These are phyloP conservation scores for Platismatia glauca DNA, from an alignment of 495 filamentous ascomycete species.

Conservation along the genomic window DNA sequence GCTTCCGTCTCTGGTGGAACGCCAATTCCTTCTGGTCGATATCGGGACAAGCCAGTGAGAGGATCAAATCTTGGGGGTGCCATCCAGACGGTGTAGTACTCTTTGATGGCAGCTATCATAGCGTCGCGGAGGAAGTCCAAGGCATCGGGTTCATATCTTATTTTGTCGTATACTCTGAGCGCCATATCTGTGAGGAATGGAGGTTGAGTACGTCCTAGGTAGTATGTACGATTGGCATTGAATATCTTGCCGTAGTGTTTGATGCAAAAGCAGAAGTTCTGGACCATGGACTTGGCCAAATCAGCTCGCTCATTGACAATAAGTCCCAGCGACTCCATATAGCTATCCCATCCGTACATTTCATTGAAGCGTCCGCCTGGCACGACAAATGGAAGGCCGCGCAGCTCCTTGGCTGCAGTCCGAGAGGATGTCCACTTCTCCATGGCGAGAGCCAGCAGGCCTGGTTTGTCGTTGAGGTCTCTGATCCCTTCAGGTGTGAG, in stretches of 20 bases:
- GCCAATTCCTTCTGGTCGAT: slow-evolving; percentile 69
- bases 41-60: slow-evolving; percentile 71
- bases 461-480: slow-evolving; percentile 71
- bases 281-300: slow-evolving; percentile 84
- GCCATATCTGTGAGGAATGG: slow-evolving; percentile 98
- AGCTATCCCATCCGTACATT: slow-evolving; percentile 94
- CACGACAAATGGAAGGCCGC: slow-evolving; percentile 85
- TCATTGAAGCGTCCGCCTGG: slow-evolving; percentile 98
- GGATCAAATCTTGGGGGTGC: slow-evolving; percentile 68
- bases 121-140: slow-evolving; percentile 68
- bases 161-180: slow-evolving; percentile 78
- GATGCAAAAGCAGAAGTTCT: slow-evolving; percentile 95
- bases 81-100: slow-evolving; percentile 90
- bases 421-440: slow-evolving; percentile 40
- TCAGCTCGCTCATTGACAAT: slow-evolving; percentile 65
- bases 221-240: slow-evolving; percentile 93
- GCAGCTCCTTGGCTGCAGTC: slow-evolving; percentile 50
- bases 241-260: slow-evolving; percentile 96
- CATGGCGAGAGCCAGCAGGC: slow-evolving; percentile 83
- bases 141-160: slow-evolving; percentile 67
- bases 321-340: slow-evolving; percentile 88
- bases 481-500: slow-evolving; percentile 68
- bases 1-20: slow-evolving; percentile 92
- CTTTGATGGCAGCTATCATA: slow-evolving; percentile 86
- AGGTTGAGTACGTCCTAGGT: slow-evolving; percentile 83